Conservation (phyloP, 306 rosid genomes). For the Medicago lupulina region DNA sequence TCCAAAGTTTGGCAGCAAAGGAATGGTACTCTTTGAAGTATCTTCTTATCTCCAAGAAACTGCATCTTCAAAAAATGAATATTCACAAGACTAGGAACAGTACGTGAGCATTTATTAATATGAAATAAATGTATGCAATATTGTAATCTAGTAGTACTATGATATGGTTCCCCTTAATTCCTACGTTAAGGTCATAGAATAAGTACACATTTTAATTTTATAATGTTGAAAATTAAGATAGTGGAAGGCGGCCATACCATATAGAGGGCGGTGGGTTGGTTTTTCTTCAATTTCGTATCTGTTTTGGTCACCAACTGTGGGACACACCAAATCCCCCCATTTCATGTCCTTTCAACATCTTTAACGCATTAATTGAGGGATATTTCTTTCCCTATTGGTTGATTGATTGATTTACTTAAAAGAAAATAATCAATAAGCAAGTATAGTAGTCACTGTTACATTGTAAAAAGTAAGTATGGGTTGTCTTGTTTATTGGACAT, state of each 20-base stretch:
- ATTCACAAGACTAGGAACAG: conserved; percentile 26
- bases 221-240: neutral
- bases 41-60: neutral
- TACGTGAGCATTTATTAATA: conserved; percentile 6
- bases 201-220: no score
- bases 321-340: conserved; percentile 49
- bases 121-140: conserved; percentile 34
- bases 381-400: conserved; percentile 1
- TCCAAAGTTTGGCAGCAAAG: conserved; percentile 15
- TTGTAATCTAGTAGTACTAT: conserved; percentile 25
- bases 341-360: conserved; percentile 23
- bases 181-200: conserved; percentile 14
- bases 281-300: conserved; percentile 39
- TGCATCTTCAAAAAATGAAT: conserved; percentile 24
- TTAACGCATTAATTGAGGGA: conserved; percentile 37
- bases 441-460: neutral
- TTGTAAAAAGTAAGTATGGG: neutral
- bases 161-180: conserved; percentile 30
- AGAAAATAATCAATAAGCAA: neutral
- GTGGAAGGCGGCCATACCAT: conserved; percentile 58
- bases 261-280: conserved; percentile 36
- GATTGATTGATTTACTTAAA: neutral
- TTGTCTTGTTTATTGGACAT: neutral
- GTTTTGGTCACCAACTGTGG: conserved; percentile 65
- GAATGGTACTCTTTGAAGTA: neutral